These are phyloP conservation scores for Cyberlindnera misumaiensis DNA, from an alignment of 805 yeast genomes.

Conservation along the genomic window DNA sequence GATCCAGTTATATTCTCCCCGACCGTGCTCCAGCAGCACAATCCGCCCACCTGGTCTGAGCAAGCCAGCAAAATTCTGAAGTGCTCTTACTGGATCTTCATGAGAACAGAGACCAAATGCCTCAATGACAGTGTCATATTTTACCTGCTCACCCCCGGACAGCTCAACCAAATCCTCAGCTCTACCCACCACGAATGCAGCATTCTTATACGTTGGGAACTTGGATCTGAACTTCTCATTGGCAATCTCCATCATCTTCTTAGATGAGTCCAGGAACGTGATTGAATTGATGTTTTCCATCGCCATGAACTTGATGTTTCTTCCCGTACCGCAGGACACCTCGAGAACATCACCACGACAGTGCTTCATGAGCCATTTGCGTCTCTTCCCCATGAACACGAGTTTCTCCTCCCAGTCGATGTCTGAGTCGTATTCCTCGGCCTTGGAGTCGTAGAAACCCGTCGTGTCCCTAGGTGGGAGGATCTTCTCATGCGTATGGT, in stretches of 20 bases:
- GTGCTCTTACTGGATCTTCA: constrained; percentile 80
- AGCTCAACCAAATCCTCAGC: constrained; percentile 74
- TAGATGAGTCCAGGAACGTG: constrained; percentile 81
- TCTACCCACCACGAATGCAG: constrained; percentile 82
- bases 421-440: constrained; percentile 72
- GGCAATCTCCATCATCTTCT: constrained; percentile 78
- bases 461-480: constrained; percentile 79
- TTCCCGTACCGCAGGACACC: constrained; percentile 93
- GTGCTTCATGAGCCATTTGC: constrained; percentile 76
- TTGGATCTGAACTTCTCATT: constrained; percentile 61
- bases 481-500: constrained; percentile 33
- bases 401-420: constrained; percentile 51
- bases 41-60: constrained; percentile 89
- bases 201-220: constrained; percentile 63
- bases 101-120: constrained; percentile 96
- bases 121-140: constrained; percentile 88
- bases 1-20: constrained; percentile 72
- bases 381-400: constrained; percentile 45
- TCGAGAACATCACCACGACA: constrained; percentile 86
- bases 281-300: constrained; percentile 57
- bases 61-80: constrained; percentile 63
- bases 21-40: constrained; percentile 85
- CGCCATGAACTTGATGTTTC: constrained; percentile 74
- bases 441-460: constrained; percentile 67
- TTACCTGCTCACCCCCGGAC: constrained; percentile 33